Evolutionary conservation across 2,329 filamentous ascomycete species (phyloP).

Genomic region (Trichoderma semiorbis): DNA sequence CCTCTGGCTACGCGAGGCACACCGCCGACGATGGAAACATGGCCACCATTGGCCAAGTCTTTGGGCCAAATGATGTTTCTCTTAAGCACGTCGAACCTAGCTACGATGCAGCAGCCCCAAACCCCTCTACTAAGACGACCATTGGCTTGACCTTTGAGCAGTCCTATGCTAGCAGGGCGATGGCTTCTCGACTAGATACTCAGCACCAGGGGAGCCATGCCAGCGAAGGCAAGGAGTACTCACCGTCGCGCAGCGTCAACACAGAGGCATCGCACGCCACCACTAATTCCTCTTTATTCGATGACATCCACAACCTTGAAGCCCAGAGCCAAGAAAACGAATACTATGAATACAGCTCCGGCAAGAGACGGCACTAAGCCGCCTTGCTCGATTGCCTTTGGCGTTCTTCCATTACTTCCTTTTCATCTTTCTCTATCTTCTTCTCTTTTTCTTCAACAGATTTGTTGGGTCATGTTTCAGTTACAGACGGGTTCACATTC

Average conservation of each 20-base stretch:
- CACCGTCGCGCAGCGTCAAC: constrained; percentile 25
- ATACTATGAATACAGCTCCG: constrained; percentile 16
- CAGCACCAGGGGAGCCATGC: constrained; percentile 36
- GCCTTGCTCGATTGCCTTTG: background rate
- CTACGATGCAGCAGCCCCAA: constrained; percentile 7
- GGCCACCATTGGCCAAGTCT: constrained; percentile 29
- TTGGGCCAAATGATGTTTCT: constrained; percentile 37
- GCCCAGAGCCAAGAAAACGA: constrained; percentile 31
- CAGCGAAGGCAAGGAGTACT: constrained; percentile 28
- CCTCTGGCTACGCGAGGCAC: constrained; percentile 27
- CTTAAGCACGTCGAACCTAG: constrained; percentile 29
- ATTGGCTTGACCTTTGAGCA: constrained; percentile 23
- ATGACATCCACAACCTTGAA: constrained; percentile 32
- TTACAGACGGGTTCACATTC: background rate
- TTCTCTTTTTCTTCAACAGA: background rate
- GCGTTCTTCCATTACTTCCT: background rate
- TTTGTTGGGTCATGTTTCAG: background rate
- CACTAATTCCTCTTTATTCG: constrained; percentile 24
- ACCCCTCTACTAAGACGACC: background rate
- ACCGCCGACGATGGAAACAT: constrained; percentile 27
- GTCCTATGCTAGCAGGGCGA: constrained; percentile 8
- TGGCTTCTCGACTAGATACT: background rate
- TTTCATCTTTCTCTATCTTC: background rate
- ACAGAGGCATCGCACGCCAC: constrained; percentile 19
- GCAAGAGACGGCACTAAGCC: background rate